Conservation (phyloP, 352 stramenopile genomes). For the Blastocystis sp. region DNA sequence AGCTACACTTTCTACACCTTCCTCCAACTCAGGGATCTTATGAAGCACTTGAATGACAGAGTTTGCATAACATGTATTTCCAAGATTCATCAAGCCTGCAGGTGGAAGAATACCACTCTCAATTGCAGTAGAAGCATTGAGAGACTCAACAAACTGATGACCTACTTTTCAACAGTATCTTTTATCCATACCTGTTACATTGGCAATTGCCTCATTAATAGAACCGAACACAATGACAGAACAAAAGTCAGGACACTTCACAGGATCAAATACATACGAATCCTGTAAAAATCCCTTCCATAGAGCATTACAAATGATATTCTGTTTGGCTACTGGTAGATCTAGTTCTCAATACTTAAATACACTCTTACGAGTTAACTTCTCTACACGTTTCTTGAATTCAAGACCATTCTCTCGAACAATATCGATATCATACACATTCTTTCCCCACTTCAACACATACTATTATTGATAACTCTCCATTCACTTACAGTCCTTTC, state of each 20-base stretch:
- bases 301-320: conserved; percentile 14
- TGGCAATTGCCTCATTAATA: background rate
- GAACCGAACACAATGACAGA: conserved; percentile 9
- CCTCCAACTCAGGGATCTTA: conserved; percentile 39
- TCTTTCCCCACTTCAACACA: conserved; percentile 2
- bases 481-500: too few species aligned
- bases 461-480: too few species aligned
- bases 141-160: background rate
- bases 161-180: background rate
- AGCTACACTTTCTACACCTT: background rate
- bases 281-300: conserved; percentile 34
- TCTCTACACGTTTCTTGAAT: conserved; percentile 28
- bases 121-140: background rate
- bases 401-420: background rate
- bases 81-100: conserved; percentile 27
- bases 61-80: conserved; percentile 42
- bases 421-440: conserved; percentile 5
- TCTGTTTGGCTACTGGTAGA: background rate
- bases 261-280: background rate
- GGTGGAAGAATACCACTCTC: background rate
- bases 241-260: background rate
- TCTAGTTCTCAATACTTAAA: background rate
- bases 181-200: background rate
- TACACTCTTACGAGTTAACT: background rate
- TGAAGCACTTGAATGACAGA: conserved; percentile 42